Evolutionary conservation across 1,284 basidiomycete species (phyloP).

Genomic region (Ustilago trichophora): DNA sequence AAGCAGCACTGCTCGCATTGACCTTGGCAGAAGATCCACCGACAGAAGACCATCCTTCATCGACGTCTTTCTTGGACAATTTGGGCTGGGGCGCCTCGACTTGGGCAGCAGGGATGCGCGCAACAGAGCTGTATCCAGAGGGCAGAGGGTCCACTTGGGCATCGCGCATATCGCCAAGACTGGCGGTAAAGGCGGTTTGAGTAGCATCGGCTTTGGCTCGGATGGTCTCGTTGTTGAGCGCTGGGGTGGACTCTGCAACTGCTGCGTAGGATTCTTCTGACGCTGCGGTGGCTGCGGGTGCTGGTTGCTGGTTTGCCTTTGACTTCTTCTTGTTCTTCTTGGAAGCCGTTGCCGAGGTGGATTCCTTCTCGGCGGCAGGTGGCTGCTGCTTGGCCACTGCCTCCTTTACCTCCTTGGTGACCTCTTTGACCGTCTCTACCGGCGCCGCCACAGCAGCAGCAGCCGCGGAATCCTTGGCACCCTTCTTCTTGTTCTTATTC

Average conservation of each 20-base stretch:
- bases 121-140: slow-evolving; percentile 23
- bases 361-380: too few species aligned
- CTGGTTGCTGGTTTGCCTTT: too few species aligned
- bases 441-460: too few species aligned
- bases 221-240: slow-evolving; percentile 29
- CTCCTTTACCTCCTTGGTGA: too few species aligned
- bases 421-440: too few species aligned
- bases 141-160: slow-evolving; percentile 34
- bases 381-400: too few species aligned
- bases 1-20: too few species aligned
- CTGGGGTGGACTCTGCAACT: slow-evolving; percentile 2
- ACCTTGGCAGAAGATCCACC: slow-evolving; percentile 21
- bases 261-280: slow-evolving; percentile 24
- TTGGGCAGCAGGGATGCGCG: slow-evolving; percentile 33
- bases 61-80: slow-evolving; percentile 25
- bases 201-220: slow-evolving; percentile 18
- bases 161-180: slow-evolving; percentile 45
- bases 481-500: slow-evolving; percentile 27
- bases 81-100: slow-evolving; percentile 6
- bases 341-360: too few species aligned
- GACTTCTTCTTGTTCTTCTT: too few species aligned
- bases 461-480: slow-evolving; percentile 9
- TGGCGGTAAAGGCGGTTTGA: slow-evolving; percentile 16
- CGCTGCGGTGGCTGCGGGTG: background rate
- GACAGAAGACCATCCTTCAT: slow-evolving; percentile 46